phyloP scores from a whole-genome alignment of 2,329 filamentous ascomycete genomes.

The Apiospora hydei region DNA sequence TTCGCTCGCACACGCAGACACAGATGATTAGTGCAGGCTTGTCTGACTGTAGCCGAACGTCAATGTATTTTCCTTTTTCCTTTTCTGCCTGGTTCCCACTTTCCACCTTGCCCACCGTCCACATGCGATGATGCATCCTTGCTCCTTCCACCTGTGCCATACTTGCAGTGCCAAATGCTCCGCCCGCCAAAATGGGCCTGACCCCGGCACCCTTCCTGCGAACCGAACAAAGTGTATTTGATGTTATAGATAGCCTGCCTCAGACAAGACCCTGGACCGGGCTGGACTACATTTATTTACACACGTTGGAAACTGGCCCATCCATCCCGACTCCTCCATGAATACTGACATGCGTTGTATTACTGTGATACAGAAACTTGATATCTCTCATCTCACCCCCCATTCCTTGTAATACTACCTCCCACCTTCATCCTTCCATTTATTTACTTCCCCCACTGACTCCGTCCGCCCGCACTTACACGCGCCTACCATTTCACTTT shows the following conservation, averaged over 20 bases:
- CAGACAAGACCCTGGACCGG: neutral
- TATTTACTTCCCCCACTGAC: neutral
- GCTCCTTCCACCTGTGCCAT: neutral
- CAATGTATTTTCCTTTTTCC: neutral
- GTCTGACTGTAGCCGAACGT: constrained; percentile 15
- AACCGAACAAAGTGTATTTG: neutral
- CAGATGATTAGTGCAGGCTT: neutral
- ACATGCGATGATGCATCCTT: neutral
- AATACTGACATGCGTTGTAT: neutral
- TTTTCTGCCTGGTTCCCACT: constrained; percentile 18
- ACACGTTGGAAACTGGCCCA: neutral
- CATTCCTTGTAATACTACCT: neutral
- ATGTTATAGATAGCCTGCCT: constrained; percentile 15
- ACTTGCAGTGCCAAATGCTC: neutral
- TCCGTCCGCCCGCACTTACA: constrained; percentile 18
- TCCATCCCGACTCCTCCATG: neutral
- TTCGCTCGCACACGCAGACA: neutral
- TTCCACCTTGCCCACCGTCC: neutral
- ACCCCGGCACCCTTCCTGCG: neutral
- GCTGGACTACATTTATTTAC: neutral
- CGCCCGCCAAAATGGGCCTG: neutral
- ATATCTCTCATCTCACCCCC: constrained; percentile 1
- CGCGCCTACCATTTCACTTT: neutral
- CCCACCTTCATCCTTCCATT: constrained; percentile 13
- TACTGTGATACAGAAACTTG: constrained; percentile 16